Base-by-base conservation (phyloP, 352 stramenopile species). In the Globisporangium paroecandrum region DNA sequence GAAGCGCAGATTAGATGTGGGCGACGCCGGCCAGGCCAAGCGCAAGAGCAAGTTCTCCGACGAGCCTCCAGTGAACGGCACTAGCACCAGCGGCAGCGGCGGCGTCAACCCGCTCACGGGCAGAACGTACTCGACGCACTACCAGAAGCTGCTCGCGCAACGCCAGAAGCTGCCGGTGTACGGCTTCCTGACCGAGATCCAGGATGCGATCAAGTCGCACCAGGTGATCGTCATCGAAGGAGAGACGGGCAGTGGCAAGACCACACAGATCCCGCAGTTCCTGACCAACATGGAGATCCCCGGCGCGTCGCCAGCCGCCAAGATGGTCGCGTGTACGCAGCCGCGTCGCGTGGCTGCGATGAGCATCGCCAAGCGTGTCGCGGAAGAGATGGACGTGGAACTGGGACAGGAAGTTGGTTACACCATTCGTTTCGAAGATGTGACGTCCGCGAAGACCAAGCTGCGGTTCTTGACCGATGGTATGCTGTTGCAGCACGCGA, bases 381-480 rank as follows among this genome's bases (percentile, higher is more conserved):
- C 98, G 0, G 97, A 99, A 65, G 98, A 99, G 76, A 99, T 99
- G 94, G 97, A 99, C 76, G 97, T 99, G 6, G 76, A 90, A 62
- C 80, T 99, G 20, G 98, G 98, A 18, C 76, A 98, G 64, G 90
- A 99, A 72, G 98, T 99, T 3, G 98, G 98, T 20, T 99, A 99
- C 77, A 99, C 96, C 12, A 99, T 99, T 80, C 97, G 98, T 60
- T 99, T 99, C 76, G 98, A 99, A 70, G 98, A 99, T 78, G 82
- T 97, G 53, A 98, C 81, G 38, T 81, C 85, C 75, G 76, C 81
- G 24, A 87, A 73, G 25, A 99, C 97, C 9, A 79, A 89, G 58
- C 63, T 95, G 54, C 83, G 84, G 20, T 95, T 93, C 75, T 73
- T 95, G 25, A 95, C 88, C 18, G 88, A 95, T 53, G 88, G 88